Evolutionary conservation across 1,139 yeast species (phyloP).

Genomic region (Candida sp.): DNA sequence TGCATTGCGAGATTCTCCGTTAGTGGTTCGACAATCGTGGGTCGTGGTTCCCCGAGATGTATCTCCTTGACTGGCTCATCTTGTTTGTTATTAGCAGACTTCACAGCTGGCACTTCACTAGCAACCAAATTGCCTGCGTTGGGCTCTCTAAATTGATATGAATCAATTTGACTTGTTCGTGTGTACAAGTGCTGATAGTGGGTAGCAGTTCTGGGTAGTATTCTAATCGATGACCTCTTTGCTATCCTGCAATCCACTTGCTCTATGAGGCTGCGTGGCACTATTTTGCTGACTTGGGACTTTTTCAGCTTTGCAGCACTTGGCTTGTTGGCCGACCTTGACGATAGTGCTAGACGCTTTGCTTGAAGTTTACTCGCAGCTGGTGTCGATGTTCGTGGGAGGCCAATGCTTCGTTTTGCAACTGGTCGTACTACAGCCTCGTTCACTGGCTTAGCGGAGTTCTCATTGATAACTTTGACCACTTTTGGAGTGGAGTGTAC

Average conservation of each 20-base stretch:
- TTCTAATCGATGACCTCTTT: constrained; percentile 8
- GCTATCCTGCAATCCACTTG: background rate
- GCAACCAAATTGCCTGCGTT: too few relatives aligned
- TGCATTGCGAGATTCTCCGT: background rate
- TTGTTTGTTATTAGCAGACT: background rate
- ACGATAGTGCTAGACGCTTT: too few relatives aligned
- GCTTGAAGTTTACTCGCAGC: background rate
- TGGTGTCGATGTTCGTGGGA: background rate
- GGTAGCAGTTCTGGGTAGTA: constrained; percentile 9
- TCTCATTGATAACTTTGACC: background rate
- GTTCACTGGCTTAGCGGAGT: too few relatives aligned
- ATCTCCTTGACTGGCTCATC: background rate
- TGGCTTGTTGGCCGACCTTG: too few relatives aligned
- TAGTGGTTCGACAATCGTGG: background rate
- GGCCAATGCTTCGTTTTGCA: background rate
- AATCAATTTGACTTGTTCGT: background rate
- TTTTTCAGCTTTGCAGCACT: too few relatives aligned
- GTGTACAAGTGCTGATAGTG: constrained; percentile 9
- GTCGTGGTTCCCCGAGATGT: background rate
- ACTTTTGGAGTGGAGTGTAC: background rate
- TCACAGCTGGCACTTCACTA: too few relatives aligned
- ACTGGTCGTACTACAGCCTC: too few relatives aligned
- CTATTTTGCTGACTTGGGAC: too few relatives aligned
- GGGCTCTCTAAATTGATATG: too few relatives aligned
- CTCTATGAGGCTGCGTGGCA: background rate